These are phyloP conservation scores for Setaria italica DNA, from an alignment of 202 grass and related monocot genomes.

Conservation along the genomic window DNA sequence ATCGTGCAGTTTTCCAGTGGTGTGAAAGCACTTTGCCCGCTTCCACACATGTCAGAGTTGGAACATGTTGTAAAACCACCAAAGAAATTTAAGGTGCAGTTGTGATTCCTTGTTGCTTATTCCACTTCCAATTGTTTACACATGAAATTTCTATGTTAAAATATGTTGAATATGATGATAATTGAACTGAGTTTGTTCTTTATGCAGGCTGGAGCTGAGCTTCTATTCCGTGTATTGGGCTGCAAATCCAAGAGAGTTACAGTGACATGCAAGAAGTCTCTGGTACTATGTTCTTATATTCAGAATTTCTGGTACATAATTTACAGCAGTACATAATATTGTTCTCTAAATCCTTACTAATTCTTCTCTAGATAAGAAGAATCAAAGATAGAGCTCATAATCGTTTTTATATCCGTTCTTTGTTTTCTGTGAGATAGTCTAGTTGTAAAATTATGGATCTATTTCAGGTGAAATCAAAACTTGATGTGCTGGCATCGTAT, in stretches of 20 bases:
- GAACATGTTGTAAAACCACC: slow-evolving; percentile 76
- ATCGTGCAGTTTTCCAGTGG: slow-evolving; percentile 92
- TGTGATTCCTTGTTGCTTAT: slow-evolving; percentile 12
- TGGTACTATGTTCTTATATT: slow-evolving; percentile 57
- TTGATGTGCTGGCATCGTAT: slow-evolving; percentile 79
- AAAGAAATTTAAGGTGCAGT: slow-evolving; percentile 95
- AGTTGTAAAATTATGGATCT: slow-evolving; percentile 27
- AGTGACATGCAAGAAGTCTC: slow-evolving; percentile 92
- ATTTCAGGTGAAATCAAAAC: slow-evolving; percentile 96
- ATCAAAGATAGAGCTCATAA: slow-evolving; percentile 17
- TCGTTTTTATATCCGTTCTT: slow-evolving; percentile 19
- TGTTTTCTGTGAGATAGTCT: slow-evolving; percentile 17
- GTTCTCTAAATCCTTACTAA: slow-evolving; percentile 5
- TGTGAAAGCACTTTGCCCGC: slow-evolving; percentile 93
- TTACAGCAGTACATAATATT: not conserved
- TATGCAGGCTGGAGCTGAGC: slow-evolving; percentile 82
- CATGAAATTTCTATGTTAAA: slow-evolving; percentile 26
- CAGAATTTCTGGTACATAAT: slow-evolving; percentile 20
- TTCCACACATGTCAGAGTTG: slow-evolving; percentile 95
- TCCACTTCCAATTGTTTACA: slow-evolving; percentile 20
- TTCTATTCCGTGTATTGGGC: slow-evolving; percentile 89
- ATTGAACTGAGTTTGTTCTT: slow-evolving; percentile 30
- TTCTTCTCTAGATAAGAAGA: slow-evolving; percentile 24
- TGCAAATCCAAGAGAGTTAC: slow-evolving; percentile 99
- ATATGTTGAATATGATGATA: slow-evolving; percentile 19